Evolutionary conservation across 331 rosid genomes (phyloP), one percentile per base, ranked within the genome.

Genomic region (Malus hybrid): DNA sequence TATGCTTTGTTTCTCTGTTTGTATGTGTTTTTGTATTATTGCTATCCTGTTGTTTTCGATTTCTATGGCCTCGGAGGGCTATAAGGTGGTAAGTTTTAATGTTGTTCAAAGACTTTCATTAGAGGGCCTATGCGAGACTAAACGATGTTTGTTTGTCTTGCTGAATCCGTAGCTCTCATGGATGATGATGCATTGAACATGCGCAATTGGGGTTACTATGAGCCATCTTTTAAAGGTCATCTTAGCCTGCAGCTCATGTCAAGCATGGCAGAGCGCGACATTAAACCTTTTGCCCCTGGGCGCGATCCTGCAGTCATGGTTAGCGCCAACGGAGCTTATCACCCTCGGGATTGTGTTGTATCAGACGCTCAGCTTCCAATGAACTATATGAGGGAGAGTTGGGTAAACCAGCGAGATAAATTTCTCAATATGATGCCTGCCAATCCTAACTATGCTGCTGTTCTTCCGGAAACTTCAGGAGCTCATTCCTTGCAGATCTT

Each of bases 161-260:
- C 32, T 36, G 72, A 76, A 77, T 82, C 65, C 82, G 80, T 87
- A 94, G 99, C 82, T 87, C 69, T 62, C 65, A 94, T 94, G 99
- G 99, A 94, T 75, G 97, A 93, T 75, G 97, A 94, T 83, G 87
- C 90, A 6, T 73, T 94, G 87, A 94, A 92, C 85, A 94, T 94
- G 92, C 88, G 96, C 79, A 92, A 92, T 77, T 94, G 99, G 99
- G 97, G 97, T 65, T 94, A 89, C 72, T 94, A 92, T 84, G 99
- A 94, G 78, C 89, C 97, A 56, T 82, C 92, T 72, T 87, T 86
- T 60, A 91, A 89, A 58, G 92, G 92, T 16, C 96, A 92, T 79
- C 97, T 92, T 30, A 92, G 97, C 66, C 91, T 94, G 72, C 97
- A 92, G 88, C 99, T 94, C 78, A 90, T 94, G 97, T 84, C 99